Evolutionary conservation across 345 rosid species (phyloP).

Genomic region (Passiflora organensis): DNA sequence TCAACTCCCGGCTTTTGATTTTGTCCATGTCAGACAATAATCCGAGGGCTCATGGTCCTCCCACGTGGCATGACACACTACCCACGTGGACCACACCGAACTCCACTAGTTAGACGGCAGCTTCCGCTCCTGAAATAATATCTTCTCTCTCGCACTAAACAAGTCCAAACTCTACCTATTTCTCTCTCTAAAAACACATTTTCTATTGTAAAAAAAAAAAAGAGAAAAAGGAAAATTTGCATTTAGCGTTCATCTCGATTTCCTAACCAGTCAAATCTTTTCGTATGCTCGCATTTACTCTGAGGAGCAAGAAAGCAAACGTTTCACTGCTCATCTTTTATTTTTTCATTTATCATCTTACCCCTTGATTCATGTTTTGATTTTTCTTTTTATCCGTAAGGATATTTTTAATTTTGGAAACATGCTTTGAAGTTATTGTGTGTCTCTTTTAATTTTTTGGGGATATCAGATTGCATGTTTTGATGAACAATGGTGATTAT

Average conservation of each 20-base stretch:
- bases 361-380: no score
- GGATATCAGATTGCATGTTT: no score
- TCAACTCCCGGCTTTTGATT: conserved; percentile 10
- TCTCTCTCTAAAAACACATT: background rate
- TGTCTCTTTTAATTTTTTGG: no score
- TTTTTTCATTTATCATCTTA: background rate
- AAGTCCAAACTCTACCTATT: background rate
- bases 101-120: conserved; percentile 4
- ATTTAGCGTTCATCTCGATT: background rate
- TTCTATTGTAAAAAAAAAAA: background rate
- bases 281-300: background rate
- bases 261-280: conserved; percentile 11
- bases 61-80: background rate
- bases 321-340: background rate
- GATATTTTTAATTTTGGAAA: no score
- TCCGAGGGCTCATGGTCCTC: background rate
- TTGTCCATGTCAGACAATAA: background rate
- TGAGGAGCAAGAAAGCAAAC: background rate
- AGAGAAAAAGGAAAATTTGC: background rate
- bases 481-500: no score
- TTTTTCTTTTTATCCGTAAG: no score
- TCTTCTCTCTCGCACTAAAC: conserved; percentile 7
- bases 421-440: no score
- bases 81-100: conserved; percentile 1
- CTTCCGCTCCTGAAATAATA: background rate